phyloP scores from a whole-genome alignment of 352 stramenopile genomes.

The Pythium pectinolyticum region DNA sequence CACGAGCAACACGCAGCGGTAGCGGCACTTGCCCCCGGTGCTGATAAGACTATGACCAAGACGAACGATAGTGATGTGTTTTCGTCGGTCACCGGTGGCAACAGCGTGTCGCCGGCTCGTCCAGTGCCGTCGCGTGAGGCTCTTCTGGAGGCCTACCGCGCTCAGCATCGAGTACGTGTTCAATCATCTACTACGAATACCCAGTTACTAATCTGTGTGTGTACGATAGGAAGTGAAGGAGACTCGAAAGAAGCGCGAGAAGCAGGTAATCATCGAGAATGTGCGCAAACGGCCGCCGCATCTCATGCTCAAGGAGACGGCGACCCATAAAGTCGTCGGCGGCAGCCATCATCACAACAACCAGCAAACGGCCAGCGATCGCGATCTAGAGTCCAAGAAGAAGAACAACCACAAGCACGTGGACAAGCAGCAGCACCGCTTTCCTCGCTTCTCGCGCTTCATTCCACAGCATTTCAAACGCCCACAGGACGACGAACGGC shows the following conservation, averaged over 20 bases:
- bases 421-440: slow-evolving; percentile 3
- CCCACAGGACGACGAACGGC: slow-evolving; percentile 29
- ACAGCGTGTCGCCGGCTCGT: neutral
- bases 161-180: slow-evolving; percentile 36
- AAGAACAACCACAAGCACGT: slow-evolving; percentile 1
- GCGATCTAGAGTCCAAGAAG: neutral
- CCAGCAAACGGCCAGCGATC: neutral
- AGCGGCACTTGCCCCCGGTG: no score
- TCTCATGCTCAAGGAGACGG: slow-evolving; percentile 36
- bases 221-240: slow-evolving; percentile 42
- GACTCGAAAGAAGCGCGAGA: slow-evolving; percentile 49
- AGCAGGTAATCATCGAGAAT: slow-evolving; percentile 61
- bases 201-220: neutral
- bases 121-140: slow-evolving; percentile 28
- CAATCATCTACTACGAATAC: neutral
- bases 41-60: slow-evolving; percentile 11
- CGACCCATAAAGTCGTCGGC: slow-evolving; percentile 2
- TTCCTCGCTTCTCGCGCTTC: slow-evolving; percentile 34
- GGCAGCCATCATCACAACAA: neutral
- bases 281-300: slow-evolving; percentile 41
- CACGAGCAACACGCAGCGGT: no score
- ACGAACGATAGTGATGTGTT: slow-evolving; percentile 6
- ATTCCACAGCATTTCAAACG: slow-evolving; percentile 39
- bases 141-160: slow-evolving; percentile 48
- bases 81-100: slow-evolving; percentile 11